A percentile compares a stretch with the other conserved stretches of the same genome.
phyloP scores from a whole-genome alignment of 805 yeast genomes.

The Candida boleticola region DNA sequence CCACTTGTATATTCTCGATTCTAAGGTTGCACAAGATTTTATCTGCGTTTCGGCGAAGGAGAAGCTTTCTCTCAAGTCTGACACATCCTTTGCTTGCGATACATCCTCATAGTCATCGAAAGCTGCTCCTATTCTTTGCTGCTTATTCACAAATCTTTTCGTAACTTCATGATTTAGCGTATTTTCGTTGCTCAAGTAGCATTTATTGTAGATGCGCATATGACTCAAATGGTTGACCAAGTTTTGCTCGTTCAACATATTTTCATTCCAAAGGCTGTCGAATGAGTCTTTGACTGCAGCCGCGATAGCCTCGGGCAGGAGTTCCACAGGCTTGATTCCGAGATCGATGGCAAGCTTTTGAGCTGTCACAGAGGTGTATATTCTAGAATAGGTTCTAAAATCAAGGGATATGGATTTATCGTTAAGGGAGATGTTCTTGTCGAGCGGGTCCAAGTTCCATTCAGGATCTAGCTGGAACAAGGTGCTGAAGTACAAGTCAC shows the following conservation, averaged over 20 bases:
- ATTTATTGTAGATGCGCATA: constrained; percentile 46
- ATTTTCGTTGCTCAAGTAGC: constrained; percentile 35
- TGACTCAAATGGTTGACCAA: constrained; percentile 45
- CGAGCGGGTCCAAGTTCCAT: constrained; percentile 43
- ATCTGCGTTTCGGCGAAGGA: constrained; percentile 1
- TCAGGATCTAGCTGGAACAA: constrained; percentile 37
- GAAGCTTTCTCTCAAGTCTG: neutral
- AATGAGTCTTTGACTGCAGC: neutral
- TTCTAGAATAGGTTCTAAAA: neutral
- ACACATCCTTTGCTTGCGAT: constrained; percentile 11
- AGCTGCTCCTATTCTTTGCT: neutral
- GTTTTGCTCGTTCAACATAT: constrained; percentile 25
- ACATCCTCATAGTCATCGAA: too few species aligned
- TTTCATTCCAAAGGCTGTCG: neutral
- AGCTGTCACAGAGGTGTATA: constrained; percentile 18
- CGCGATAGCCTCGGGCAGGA: neutral
- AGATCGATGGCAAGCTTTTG: neutral
- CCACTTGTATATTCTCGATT: constrained; percentile 41
- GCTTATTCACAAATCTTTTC: neutral
- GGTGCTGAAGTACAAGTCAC: constrained; percentile 45
- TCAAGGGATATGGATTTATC: constrained; percentile 11
- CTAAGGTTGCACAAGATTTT: constrained; percentile 28
- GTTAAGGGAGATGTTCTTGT: constrained; percentile 21
- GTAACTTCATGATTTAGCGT: neutral
- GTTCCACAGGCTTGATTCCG: constrained; percentile 2